Evolutionary conservation across 331 rosid genomes (phyloP).

Genomic region (Phaseolus coccineus): DNA sequence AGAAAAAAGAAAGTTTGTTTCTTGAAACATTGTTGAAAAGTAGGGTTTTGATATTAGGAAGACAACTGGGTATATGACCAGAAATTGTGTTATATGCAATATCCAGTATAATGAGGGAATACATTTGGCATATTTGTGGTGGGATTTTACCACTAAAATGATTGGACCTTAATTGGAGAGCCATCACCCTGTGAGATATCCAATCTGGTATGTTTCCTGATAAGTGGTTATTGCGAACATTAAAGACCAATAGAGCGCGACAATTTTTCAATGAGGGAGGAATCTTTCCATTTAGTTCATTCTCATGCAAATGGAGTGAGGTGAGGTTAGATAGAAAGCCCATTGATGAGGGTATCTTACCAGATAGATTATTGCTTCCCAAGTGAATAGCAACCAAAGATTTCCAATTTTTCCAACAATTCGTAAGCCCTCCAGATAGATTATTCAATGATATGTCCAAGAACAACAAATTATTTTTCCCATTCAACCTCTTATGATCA

Average conservation of each 20-base stretch:
- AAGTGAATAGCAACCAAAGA: neutral
- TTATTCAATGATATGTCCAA: neutral
- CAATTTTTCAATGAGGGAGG: neutral
- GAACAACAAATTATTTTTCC: neutral
- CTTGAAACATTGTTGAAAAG: neutral
- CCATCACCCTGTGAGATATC: neutral
- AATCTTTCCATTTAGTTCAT: neutral
- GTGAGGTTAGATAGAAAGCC: neutral
- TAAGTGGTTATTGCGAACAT: neutral
- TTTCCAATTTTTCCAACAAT: neutral
- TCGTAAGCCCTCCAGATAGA: neutral
- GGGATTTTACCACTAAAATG: neutral
- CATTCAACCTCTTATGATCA: neutral
- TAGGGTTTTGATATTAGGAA: neutral
- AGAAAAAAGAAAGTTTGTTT: accelerated
- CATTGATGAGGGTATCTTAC: neutral
- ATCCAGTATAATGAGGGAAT: neutral
- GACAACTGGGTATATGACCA: neutral
- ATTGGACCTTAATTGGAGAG: neutral
- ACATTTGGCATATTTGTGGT: neutral
- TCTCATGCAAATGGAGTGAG: neutral
- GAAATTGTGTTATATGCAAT: neutral
- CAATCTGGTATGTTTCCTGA: neutral
- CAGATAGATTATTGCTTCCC: neutral
- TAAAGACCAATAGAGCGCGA: neutral